Conservation (phyloP, 768 basidiomycete species). For the Lactarius akahatsu region DNA sequence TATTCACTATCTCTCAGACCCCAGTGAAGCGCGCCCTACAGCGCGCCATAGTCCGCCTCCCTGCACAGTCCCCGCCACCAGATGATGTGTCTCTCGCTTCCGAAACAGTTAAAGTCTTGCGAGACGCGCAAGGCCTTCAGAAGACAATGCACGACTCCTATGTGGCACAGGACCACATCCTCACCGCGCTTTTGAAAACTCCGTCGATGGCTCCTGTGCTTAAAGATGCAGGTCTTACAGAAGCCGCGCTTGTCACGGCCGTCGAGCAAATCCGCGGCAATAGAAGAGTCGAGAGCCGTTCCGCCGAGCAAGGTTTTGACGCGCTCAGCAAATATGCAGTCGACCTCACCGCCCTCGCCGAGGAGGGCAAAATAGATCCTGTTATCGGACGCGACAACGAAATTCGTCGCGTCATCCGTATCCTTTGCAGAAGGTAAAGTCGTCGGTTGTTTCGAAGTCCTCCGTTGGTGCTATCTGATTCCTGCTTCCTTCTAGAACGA, state of each 20-base stretch:
- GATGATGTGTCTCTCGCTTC: conserved; percentile 70
- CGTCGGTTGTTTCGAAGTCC: neutral
- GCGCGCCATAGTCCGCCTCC: conserved; percentile 75
- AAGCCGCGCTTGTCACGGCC: conserved; percentile 69
- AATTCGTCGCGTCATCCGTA: conserved; percentile 80
- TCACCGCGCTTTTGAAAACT: conserved; percentile 83
- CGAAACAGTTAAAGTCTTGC: conserved; percentile 58
- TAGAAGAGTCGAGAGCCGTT: conserved; percentile 78
- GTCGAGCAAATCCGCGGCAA: conserved; percentile 82
- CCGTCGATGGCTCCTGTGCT: conserved; percentile 61
- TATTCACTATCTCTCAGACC: conserved; percentile 38
- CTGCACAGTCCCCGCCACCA: conserved; percentile 82
- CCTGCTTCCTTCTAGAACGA: conserved; percentile 62
- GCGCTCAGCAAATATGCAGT: conserved; percentile 86
- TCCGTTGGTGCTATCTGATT: neutral
- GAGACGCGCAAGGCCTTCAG: conserved; percentile 72
- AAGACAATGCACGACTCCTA: conserved; percentile 89
- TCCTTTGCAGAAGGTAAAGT: conserved; percentile 69
- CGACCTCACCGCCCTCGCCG: conserved; percentile 83
- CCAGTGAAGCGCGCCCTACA: conserved; percentile 70
- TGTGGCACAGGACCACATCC: conserved; percentile 89
- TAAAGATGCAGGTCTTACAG: conserved; percentile 74
- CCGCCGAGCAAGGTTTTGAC: conserved; percentile 91
- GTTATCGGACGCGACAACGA: conserved; percentile 93
- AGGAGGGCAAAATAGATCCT: conserved; percentile 93